Conservation (phyloP, 345 rosid species). For the Eucalyptus pauciflora region DNA sequence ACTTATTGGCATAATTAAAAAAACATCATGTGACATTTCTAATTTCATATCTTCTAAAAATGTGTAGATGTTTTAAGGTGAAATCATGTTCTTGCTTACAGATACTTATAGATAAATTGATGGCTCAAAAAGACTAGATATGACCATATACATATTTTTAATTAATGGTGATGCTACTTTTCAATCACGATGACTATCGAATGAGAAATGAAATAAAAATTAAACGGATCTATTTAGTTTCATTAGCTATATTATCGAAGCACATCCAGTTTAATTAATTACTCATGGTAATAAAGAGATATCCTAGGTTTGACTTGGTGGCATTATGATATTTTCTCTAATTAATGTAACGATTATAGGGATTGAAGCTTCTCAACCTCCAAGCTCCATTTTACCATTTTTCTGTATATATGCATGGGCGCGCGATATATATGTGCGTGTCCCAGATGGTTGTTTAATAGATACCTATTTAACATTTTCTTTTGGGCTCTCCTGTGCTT, state of each 20-base stretch:
- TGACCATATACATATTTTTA: neutral
- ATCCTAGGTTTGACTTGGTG: neutral
- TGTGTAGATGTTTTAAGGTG: neutral
- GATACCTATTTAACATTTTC: neutral
- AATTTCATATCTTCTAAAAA: too few relatives aligned
- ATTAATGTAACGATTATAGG: neutral
- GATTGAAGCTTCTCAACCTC: neutral
- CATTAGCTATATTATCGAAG: accelerated
- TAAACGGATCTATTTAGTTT: neutral
- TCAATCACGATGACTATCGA: neutral
- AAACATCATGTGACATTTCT: neutral
- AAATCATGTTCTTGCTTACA: neutral
- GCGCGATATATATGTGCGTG: accelerated
- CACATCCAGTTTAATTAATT: neutral
- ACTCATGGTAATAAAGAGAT: neutral
- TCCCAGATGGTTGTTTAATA: neutral
- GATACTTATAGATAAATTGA: neutral
- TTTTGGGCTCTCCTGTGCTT: neutral
- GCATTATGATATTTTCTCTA: neutral
- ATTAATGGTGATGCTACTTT: neutral
- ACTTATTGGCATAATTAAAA: neutral
- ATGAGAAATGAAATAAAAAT: neutral
- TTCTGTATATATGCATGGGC: neutral
- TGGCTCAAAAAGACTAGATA: neutral
- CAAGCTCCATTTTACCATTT: neutral